phyloP scores from a whole-genome alignment of 2,329 filamentous ascomycete genomes.

The Fulvia fulva region DNA sequence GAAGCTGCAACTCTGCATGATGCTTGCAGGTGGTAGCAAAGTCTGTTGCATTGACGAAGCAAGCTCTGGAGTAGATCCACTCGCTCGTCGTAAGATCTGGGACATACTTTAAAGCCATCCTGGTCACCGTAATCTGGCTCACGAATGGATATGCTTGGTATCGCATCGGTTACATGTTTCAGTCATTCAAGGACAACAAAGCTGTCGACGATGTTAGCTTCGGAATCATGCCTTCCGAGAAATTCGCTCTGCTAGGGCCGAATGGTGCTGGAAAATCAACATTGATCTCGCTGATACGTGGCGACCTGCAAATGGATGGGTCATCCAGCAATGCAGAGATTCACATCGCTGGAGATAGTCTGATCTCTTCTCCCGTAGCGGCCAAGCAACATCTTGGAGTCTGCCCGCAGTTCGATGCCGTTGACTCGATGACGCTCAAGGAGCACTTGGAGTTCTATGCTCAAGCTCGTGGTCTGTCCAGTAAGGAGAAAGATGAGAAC shows the following conservation, averaged over 20 bases:
- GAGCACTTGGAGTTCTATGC: slow-evolving; percentile 86
- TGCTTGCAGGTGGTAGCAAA: slow-evolving; percentile 77
- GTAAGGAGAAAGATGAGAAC: slow-evolving; percentile 64
- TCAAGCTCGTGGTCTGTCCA: slow-evolving; percentile 64
- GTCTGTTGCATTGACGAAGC: slow-evolving; percentile 90
- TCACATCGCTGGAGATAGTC: slow-evolving; percentile 69
- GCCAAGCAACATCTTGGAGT: slow-evolving; percentile 78
- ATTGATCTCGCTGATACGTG: slow-evolving; percentile 79
- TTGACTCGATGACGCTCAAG: slow-evolving; percentile 81
- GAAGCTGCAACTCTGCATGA: slow-evolving; percentile 85
- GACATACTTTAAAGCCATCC: slow-evolving; percentile 84
- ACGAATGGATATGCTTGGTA: no score
- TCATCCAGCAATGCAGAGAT: slow-evolving; percentile 68
- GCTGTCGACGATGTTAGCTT: slow-evolving; percentile 84
- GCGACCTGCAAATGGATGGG: slow-evolving; percentile 63
- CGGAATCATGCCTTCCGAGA: slow-evolving; percentile 69
- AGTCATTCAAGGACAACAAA: slow-evolving; percentile 67
- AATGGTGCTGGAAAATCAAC: slow-evolving; percentile 89
- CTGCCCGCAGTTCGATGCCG: slow-evolving; percentile 63
- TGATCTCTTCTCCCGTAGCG: slow-evolving; percentile 64
- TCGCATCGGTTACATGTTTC: slow-evolving; percentile 74
- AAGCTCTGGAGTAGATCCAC: slow-evolving; percentile 76
- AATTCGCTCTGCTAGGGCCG: slow-evolving; percentile 80
- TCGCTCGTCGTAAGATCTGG: slow-evolving; percentile 84
- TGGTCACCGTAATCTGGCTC: no score